Conservation (phyloP, 176 grass and related monocot genomes). For the Musa acuminata region DNA sequence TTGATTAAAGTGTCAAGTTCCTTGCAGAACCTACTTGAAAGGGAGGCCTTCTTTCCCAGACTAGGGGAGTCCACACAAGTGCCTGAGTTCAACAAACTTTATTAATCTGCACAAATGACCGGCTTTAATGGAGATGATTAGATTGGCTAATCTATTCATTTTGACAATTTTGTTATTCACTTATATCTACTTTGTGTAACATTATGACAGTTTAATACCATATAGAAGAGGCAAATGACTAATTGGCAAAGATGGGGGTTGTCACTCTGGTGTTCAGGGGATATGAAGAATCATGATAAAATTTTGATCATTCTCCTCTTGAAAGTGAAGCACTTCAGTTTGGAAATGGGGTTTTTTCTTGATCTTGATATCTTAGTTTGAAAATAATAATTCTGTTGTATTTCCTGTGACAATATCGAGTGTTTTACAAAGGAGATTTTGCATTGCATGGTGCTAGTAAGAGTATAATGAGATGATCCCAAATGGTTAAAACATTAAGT, state of each 20-base stretch:
- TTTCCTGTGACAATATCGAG: no score
- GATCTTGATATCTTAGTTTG: no score
- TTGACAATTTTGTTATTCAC: neutral
- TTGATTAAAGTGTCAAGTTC: conserved; percentile 54
- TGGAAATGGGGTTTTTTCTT: neutral
- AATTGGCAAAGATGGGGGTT: neutral
- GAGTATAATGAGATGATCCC: no score
- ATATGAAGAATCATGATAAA: neutral
- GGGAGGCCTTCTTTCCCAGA: conserved; percentile 70
- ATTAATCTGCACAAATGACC: conserved; percentile 35
- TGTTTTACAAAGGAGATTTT: no score
- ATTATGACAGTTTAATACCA: neutral
- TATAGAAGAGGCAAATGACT: neutral
- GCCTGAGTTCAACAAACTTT: conserved; percentile 76
- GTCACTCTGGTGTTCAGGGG: neutral
- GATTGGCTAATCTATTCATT: neutral
- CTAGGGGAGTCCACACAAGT: conserved; percentile 51
- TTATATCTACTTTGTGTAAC: neutral
- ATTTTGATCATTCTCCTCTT: neutral
- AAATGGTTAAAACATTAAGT: no score
- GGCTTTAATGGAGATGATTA: neutral
- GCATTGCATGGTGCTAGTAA: no score
- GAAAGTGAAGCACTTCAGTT: neutral
- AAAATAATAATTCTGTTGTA: no score
- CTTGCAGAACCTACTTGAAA: conserved; percentile 53